A percentile compares a stretch with the other conserved stretches of the same genome.
Conservation (phyloP, 129 eudicot species). For the Helianthus tuberosus region DNA sequence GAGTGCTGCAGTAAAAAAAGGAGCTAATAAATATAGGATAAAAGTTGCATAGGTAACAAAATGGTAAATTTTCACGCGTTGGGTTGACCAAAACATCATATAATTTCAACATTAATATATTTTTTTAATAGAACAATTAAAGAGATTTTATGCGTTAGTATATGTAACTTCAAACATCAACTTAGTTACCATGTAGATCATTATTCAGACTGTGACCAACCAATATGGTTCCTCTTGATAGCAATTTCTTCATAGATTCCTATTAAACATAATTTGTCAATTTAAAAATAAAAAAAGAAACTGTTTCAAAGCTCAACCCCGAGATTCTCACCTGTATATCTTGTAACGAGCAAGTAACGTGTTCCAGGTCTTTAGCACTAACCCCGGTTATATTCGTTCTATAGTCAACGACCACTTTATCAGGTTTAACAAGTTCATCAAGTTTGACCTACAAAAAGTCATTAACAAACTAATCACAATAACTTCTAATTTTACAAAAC, state of each 20-base stretch:
- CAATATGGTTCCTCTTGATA: conserved; percentile 72
- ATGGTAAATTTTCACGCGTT: neutral
- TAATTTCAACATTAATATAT: neutral
- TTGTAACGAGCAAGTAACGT: conserved; percentile 61
- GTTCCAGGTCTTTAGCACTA: conserved; percentile 68
- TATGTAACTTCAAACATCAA: neutral
- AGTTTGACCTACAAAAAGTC: conserved; percentile 68
- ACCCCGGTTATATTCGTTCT: conserved; percentile 86
- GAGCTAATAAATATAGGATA: conserved; percentile 3
- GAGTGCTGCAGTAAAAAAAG: conserved; percentile 54
- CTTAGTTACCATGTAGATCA: conserved; percentile 70
- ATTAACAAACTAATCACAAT: conserved; percentile 11
- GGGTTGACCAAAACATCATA: neutral
- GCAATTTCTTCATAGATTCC: conserved; percentile 68
- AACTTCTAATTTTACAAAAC: conserved; percentile 5
- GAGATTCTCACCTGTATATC: conserved; percentile 97
- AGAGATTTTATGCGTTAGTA: neutral
- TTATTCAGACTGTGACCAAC: conserved; percentile 87
- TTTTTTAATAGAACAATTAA: neutral
- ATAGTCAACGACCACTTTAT: conserved; percentile 79
- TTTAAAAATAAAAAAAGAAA: neutral
- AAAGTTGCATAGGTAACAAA: neutral
- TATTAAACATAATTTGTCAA: conserved; percentile 20
- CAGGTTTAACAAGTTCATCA: conserved; percentile 80
- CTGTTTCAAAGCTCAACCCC: conserved; percentile 2